Evolutionary conservation across 106 monocot genomes (phyloP).

Genomic region (Dendrobium chrysotoxum): DNA sequence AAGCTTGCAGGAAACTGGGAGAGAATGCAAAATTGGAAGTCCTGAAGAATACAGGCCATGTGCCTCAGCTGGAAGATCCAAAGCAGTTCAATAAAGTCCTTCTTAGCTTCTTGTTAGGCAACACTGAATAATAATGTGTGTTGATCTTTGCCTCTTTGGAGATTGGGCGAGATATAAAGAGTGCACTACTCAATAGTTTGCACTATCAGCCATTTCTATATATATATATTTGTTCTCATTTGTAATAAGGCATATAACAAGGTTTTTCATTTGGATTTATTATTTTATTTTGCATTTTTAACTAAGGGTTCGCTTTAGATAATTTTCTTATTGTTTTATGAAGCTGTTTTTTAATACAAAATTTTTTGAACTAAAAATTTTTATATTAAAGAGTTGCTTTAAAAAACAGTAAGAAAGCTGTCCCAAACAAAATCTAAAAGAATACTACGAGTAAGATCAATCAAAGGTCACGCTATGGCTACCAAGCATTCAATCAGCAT

Average conservation of each 20-base stretch:
- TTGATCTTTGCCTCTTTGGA: background rate
- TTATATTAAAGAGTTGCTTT: too few relatives aligned
- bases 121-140: background rate
- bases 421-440: too few relatives aligned
- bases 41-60: slow-evolving; percentile 44
- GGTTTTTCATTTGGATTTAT: background rate
- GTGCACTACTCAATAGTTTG: background rate
- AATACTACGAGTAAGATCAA: too few relatives aligned
- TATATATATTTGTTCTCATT: background rate
- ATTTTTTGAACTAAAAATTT: too few relatives aligned
- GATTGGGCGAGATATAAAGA: background rate
- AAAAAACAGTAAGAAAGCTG: too few relatives aligned
- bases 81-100: slow-evolving; percentile 36
- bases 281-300: too few relatives aligned
- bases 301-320: too few relatives aligned
- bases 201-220: background rate
- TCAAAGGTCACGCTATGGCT: too few relatives aligned
- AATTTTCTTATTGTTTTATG: too few relatives aligned
- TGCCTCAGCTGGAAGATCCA: slow-evolving; percentile 50
- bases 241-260: background rate
- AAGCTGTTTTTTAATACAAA: too few relatives aligned
- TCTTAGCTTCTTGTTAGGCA: slow-evolving; percentile 28
- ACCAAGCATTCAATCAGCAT: too few relatives aligned
- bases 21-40: slow-evolving; percentile 34
- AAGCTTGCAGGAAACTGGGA: slow-evolving; percentile 36